Evolutionary conservation across 495 filamentous ascomycete genomes (phyloP).

Genomic region (Xylaria sp.): DNA sequence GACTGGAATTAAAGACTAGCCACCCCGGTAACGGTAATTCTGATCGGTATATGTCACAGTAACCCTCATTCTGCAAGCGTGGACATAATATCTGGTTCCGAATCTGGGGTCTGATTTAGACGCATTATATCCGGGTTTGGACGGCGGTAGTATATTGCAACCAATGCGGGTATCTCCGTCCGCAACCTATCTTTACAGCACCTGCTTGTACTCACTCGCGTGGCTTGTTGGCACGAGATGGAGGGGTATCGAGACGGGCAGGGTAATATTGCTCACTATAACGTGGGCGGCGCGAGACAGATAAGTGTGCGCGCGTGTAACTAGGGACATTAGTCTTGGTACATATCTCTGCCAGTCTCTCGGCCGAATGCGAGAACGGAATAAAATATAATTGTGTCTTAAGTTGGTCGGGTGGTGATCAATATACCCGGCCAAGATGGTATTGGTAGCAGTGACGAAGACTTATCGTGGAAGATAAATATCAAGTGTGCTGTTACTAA

Average conservation of each 20-base stretch:
- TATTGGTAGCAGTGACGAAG: not conserved
- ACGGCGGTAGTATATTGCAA: not conserved
- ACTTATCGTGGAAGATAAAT: not conserved
- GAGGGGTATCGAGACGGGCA: not conserved
- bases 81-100: not conserved
- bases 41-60: not conserved
- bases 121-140: not conserved
- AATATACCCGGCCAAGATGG: not conserved
- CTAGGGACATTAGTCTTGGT: not conserved
- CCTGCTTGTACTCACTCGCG: not conserved
- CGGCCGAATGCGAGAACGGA: not conserved
- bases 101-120: constrained; percentile 8
- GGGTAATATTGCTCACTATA: not conserved
- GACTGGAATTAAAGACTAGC: not conserved
- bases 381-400: not conserved
- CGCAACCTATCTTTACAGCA: constrained; percentile 2
- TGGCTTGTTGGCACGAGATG: constrained; percentile 1
- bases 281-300: not conserved
- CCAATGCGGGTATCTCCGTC: constrained; percentile 7
- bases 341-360: not conserved
- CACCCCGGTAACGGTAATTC: not conserved
- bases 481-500: not conserved
- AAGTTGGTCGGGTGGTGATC: not conserved
- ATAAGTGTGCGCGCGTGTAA: not conserved
- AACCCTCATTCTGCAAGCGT: not conserved